These are phyloP conservation scores for Rhizopogon rudus DNA, from an alignment of 768 basidiomycete genomes.

Conservation along the genomic window DNA sequence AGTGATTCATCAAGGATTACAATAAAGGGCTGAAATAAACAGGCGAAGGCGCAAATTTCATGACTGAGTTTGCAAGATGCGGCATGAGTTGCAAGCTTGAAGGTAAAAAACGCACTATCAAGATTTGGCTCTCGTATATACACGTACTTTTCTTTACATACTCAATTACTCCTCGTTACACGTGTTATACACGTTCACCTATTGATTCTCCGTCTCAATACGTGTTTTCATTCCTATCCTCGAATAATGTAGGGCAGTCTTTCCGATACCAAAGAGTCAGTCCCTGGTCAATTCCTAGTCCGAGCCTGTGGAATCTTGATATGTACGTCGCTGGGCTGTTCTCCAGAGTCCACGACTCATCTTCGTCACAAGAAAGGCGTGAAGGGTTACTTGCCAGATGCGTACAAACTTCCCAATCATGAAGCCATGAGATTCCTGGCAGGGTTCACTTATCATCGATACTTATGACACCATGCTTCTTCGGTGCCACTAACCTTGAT, in stretches of 20 bases:
- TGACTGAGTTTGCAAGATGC: background rate
- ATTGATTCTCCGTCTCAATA: no score
- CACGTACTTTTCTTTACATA: no score
- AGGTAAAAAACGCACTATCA: background rate
- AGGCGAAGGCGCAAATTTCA: background rate
- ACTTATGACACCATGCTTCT: background rate
- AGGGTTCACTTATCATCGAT: background rate
- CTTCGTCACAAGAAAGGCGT: background rate
- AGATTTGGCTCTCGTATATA: no score
- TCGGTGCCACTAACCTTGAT: background rate
- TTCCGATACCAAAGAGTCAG: no score
- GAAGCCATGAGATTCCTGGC: background rate
- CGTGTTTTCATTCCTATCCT: no score
- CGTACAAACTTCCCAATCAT: background rate
- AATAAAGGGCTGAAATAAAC: background rate
- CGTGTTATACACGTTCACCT: no score
- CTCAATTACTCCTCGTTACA: no score
- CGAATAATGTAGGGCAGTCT: no score
- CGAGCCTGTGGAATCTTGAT: no score
- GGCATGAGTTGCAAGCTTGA: no score
- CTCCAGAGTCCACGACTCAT: background rate
- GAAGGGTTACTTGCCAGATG: background rate
- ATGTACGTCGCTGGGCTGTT: background rate
- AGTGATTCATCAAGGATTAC: no score
- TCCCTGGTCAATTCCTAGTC: no score